Conservation (phyloP, 805 yeast species). For the Spencermartinsiella europaea region DNA sequence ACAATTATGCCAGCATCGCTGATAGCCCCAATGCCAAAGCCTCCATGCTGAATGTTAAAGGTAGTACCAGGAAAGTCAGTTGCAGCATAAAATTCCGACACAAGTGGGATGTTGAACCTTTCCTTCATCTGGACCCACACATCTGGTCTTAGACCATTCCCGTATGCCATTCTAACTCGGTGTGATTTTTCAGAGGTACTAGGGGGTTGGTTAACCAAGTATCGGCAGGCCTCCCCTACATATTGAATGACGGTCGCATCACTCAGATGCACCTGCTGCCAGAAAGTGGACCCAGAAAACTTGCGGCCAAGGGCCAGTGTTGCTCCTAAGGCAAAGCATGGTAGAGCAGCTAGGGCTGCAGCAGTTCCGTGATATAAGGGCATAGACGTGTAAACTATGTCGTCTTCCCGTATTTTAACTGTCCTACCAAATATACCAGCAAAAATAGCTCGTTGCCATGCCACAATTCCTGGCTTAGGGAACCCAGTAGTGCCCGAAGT, state of each 20-base stretch:
- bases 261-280: conserved; percentile 77
- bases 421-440: conserved; percentile 63
- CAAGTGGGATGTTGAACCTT: conserved; percentile 65
- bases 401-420: conserved; percentile 48
- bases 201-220: conserved; percentile 59
- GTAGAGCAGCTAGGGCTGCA: conserved; percentile 67
- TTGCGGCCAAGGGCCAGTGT: conserved; percentile 72
- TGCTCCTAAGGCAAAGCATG: conserved; percentile 62
- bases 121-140: conserved; percentile 79
- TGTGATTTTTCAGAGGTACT: conserved; percentile 60
- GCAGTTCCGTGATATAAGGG: conserved; percentile 95
- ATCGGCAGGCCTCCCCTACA: conserved; percentile 93
- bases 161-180: conserved; percentile 64
- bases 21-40: conserved; percentile 81
- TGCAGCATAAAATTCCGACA: conserved; percentile 91
- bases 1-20: conserved; percentile 62
- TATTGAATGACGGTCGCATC: conserved; percentile 81
- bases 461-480: conserved; percentile 89
- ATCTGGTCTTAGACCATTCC: conserved; percentile 86
- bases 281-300: conserved; percentile 77
- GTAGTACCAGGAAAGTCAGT: conserved; percentile 90
- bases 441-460: conserved; percentile 85
- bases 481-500: conserved; percentile 95
- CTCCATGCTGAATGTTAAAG: conserved; percentile 72
- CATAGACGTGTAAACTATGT: conserved; percentile 82